Base-by-base conservation (phyloP, 75 land plant species). In the Sequoia sempervirens region DNA sequence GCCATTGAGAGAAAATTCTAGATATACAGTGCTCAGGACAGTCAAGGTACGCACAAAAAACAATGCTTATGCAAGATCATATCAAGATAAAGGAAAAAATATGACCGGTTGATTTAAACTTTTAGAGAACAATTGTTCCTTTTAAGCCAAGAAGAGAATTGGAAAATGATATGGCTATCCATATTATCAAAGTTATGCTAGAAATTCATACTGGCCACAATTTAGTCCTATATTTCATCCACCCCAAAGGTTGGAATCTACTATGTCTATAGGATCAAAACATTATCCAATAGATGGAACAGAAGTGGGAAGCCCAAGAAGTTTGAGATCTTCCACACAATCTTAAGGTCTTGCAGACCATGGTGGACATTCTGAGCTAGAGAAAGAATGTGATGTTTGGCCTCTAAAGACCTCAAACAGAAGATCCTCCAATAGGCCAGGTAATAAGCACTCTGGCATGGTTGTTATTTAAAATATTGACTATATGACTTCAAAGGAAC, bases 161-260 rank as follows among this genome's bases (percentile, higher is more conserved):
- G 20, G 80, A 85, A 50, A 88, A 86, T 81, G 81, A 90, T 45
- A 90, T 61, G 66, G 66, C 34, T 89, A 89, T 87, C 92, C 93
- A n/a, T 93, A 91, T 82, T 93, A 91, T 85, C 95, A 66, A 26
- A 88, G 81, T 61, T 91, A 91, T 76, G 87, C 89, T 8, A 90
- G 89, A 66, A 58, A 56, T 68, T 76, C 46, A 3, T 75, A 37
- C 43, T 75, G 78, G 78, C 43, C 78, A 8, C 78, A 75, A 36
- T 40, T 30, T 26, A 86, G 87, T 85, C 81, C 89, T 82, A 85
- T 85, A 14, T 75, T 75, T 75, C 23, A 43, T 17, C 41, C 78
- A 79, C 53, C 84, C 70, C 80, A 85, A 36, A 87, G 82, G 84
- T 76, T 28, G 50, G 81, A 82, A 41, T 64, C 78, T 38, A 75